Conservation (phyloP, 2,329 filamentous ascomycete genomes). For the Diatrype stigma region DNA sequence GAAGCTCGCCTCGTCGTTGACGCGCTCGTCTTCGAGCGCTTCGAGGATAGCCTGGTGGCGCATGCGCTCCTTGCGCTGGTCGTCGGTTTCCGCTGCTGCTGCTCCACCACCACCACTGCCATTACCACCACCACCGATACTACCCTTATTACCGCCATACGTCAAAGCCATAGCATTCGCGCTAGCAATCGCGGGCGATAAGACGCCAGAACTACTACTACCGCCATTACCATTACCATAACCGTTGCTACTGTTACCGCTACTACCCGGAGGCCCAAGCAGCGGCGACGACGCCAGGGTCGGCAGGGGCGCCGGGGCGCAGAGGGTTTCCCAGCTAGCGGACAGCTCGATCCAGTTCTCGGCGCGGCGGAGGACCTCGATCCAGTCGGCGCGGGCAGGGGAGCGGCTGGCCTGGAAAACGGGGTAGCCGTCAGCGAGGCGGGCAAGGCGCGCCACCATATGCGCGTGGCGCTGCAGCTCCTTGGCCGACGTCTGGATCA, state of each 20-base stretch:
- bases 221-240: slow-evolving; percentile 3
- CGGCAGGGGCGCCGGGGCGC: slow-evolving; percentile 54
- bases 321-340: slow-evolving; percentile 67
- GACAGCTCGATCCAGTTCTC: slow-evolving; percentile 66
- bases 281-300: slow-evolving; percentile 12
- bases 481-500: slow-evolving; percentile 72
- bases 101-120: slow-evolving; percentile 7
- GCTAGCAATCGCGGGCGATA: slow-evolving; percentile 24
- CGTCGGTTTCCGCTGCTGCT: slow-evolving; percentile 38
- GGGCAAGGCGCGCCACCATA: slow-evolving; percentile 72
- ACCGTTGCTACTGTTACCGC: too few species aligned
- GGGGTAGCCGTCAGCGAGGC: slow-evolving; percentile 74
- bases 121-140: not conserved
- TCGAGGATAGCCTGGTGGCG: slow-evolving; percentile 65
- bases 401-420: slow-evolving; percentile 71
- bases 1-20: slow-evolving; percentile 63
- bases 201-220: slow-evolving; percentile 5
- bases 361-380: slow-evolving; percentile 64
- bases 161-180: slow-evolving; percentile 34
- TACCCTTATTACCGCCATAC: slow-evolving; percentile 7
- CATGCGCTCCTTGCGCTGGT: slow-evolving; percentile 54
- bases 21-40: slow-evolving; percentile 62
- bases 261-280: too few species aligned
- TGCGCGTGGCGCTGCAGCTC: slow-evolving; percentile 76
- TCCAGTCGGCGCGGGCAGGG: slow-evolving; percentile 74